Base-by-base conservation (phyloP, 805 yeast species). In the Groenewaldozyma tartarivorans region DNA sequence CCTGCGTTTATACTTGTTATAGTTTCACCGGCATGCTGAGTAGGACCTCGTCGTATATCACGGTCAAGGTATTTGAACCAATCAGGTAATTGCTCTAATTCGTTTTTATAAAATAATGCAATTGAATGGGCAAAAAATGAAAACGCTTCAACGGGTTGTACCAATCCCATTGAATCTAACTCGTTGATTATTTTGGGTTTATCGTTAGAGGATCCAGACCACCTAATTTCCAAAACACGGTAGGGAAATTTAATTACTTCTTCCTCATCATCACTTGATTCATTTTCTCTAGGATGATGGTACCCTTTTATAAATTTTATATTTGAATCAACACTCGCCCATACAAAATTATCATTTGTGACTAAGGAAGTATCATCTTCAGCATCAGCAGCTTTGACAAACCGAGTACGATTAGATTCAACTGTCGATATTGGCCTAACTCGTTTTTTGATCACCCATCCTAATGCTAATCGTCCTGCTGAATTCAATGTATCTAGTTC, bases 21-120 rank as follows among this genome's bases (percentile, higher is more conserved):
- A 7, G 7, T 24, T 7, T 24, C 13, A 13, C 29, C 29, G 7
- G 29, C 29, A 13, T 24, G 7, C 29, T 24, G 29, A 24, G 11
- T 19, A 7, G 78, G 78, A 16, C 67, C 53, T 38, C 66, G 69
- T 41, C 77, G 64, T 39, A 77, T 74, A 42, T 71, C 75, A 4
- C 29, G 48, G 6, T 54, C 60, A 20, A 71, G 54, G 6, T 55
- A 43, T 5, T 49, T 47, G 11, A 64, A 50, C 76, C 76, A 71
- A 1, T 52, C 35, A 1, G 74, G 75, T 3, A 47, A 43, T 15
- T 53, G 53, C 4, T 58, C 48, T 24, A 65, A 54, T 4, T 54
- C 44, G 2, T 58, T 55, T 6, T 63, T 50, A 33, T 57, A 52
- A 45, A 46, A 62, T 33, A 42, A 44, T 21, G 59, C 56, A 38